Evolutionary conservation across 179 eudicot genomes (phyloP), one percentile per base, ranked within the genome.

Genomic region (Beta lomatogona): DNA sequence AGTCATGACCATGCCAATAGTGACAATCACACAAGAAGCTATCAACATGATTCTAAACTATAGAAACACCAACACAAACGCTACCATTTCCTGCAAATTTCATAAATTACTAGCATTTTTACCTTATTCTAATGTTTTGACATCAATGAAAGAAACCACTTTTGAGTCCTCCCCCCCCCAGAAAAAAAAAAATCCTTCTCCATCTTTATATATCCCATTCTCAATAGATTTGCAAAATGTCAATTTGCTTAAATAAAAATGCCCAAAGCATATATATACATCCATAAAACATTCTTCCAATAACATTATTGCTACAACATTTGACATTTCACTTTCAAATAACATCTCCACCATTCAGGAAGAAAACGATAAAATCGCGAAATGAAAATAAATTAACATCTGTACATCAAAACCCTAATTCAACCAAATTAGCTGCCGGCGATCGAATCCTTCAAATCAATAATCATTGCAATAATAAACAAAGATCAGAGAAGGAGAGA

Each of bases 401-500:
- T n/a, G 45, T 11, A 7, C 55, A 73, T 54, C 31, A 61, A 75
- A 75, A 75, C 65, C 53, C 77, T 75, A 75, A 75, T 57, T 75
- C 28, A 7, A 19, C 28, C 28, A 46, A 13, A 70, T 45, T 3
- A 53, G 50, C 5, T 13, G 58, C 21, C 19, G 0, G 3, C 18
- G 44, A 73, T 53, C 76, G 22, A 73, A 54, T 25, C 2, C n/a
- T 0, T 18, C 76, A 31, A 53, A 77, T 1, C 11, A 58, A 18
- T 5, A 66, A 9, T 12, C 15, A n/a, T 41, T 70, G 19, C 21
- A 79, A 6, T 21, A 81, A 81, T 48, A 82, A 48, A 67, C 54
- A 85, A 6, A 76, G 48, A 73, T 66, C 60, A 69, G 44, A 73
- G 48, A 78, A 25, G 72, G 53, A 72, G 54, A 73, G 81, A 77